Evolutionary conservation across 1,139 yeast species (phyloP), one percentile per base, ranked within the genome.

Genomic region (Eremothecium sinecaudum): DNA sequence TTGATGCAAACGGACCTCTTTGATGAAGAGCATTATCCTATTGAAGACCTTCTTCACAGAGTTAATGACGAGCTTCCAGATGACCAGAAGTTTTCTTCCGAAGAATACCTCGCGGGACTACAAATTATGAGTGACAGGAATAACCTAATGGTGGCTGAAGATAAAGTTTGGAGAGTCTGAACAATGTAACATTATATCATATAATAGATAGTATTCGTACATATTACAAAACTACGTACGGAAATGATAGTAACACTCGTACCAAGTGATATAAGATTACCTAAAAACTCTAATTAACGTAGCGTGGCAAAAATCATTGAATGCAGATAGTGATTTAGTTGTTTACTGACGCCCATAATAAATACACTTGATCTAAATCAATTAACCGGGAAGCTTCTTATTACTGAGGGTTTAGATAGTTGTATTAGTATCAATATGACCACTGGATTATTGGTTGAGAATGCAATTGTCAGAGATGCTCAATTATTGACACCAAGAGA

Each of bases 401-500:
- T n/a, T n/a, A n/a, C n/a, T n/a, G n/a, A n/a, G n/a, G n/a, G n/a
- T n/a, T n/a, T n/a, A n/a, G n/a, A n/a, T n/a, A n/a, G n/a, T n/a
- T 8, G 22, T n/a, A n/a, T n/a, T 32, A 33, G n/a, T 19, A 8
- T 19, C 21, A 37, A 32, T 22, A 51, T 51, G 56, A 43, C 45
- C 21, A 22, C 47, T 18, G 35, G 41, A 27, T 45, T 56, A 35
- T 46, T 53, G 39, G 64, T 62, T 19, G 56, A 50, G 24, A 62
- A 62, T 44, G 54, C 60, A 27, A 50, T 63, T 17, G 65, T 63
- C 32, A 46, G 48, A 51, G 58, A 57, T 26, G 53, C 66, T 25
- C 58, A 78, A 54, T 71, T 87, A 53, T 72, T 90, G 66, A 75
- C 74, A 46, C 82, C 93, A 24, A 73, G 74, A 51, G 65, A 79